phyloP scores from a whole-genome alignment of 176 grass and related monocot species.

The Aegilops speltoides region DNA sequence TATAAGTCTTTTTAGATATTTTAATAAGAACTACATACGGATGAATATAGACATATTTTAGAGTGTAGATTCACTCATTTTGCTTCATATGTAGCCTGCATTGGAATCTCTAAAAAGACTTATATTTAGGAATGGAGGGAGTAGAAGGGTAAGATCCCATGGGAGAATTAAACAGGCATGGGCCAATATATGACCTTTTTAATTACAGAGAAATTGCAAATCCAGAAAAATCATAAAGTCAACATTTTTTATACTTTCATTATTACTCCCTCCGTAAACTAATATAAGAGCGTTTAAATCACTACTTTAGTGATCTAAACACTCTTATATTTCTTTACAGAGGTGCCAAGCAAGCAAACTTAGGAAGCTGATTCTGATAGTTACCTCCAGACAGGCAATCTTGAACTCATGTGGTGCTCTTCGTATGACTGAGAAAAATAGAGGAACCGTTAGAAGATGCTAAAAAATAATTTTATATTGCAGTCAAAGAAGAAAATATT shows the following conservation, averaged over 20 bases:
- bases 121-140: too few relatives aligned
- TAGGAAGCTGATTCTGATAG: constrained; percentile 16
- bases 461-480: constrained; percentile 12
- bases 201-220: background rate
- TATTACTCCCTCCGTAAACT: background rate
- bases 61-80: too few relatives aligned
- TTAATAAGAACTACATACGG: too few relatives aligned
- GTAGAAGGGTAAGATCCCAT: background rate
- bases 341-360: background rate
- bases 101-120: too few relatives aligned
- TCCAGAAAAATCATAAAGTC: background rate
- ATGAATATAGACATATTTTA: too few relatives aligned
- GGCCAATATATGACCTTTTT: background rate
- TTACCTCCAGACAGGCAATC: constrained; percentile 99
- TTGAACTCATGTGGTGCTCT: constrained; percentile 99
- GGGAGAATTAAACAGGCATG: background rate
- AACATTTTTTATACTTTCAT: background rate
- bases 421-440: constrained; percentile 66
- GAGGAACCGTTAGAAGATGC: constrained; percentile 22
- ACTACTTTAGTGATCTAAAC: too few relatives aligned
- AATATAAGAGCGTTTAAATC: too few relatives aligned
- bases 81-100: too few relatives aligned
- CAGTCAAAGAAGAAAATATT: background rate
- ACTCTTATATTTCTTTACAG: too few relatives aligned
- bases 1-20: too few relatives aligned